Evolutionary conservation across 495 filamentous ascomycete genomes (phyloP).

Genomic region (Parachaetomium inaequale): DNA sequence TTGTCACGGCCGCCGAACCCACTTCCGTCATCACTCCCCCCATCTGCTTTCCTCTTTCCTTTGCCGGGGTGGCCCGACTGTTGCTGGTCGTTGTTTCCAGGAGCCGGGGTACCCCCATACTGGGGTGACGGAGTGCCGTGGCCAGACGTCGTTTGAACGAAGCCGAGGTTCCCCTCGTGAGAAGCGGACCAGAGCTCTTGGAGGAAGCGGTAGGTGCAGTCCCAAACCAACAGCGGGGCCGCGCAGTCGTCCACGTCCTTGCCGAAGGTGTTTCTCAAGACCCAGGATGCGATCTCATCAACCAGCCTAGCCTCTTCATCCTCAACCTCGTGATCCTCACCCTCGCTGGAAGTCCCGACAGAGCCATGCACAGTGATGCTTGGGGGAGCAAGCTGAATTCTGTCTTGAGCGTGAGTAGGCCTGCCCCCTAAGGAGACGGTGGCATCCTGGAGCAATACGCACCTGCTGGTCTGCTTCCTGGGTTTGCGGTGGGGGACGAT

Average conservation of each 20-base stretch:
- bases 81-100: conserved; percentile 8
- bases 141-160: conserved; percentile 14
- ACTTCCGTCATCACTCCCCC: conserved; percentile 24
- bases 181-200: conserved; percentile 28
- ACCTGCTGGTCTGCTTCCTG: conserved; percentile 5
- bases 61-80: conserved; percentile 19
- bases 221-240: conserved; percentile 30
- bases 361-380: conserved; percentile 7
- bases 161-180: conserved; percentile 20
- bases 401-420: conserved; percentile 4
- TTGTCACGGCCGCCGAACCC: conserved; percentile 21
- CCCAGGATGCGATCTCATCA: conserved; percentile 31
- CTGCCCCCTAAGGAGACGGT: not conserved
- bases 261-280: conserved; percentile 28
- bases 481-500: not conserved
- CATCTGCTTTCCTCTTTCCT: conserved; percentile 33
- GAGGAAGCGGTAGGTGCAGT: conserved; percentile 31
- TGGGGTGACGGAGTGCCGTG: conserved; percentile 21
- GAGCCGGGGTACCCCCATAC: conserved; percentile 13
- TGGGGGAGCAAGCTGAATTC: conserved; percentile 13
- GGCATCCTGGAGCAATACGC: not conserved
- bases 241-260: conserved; percentile 33
- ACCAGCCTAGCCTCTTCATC: conserved; percentile 25
- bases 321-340: conserved; percentile 16
- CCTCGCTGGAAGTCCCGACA: conserved; percentile 7